Evolutionary conservation across 768 basidiomycete species (phyloP), one percentile per base, ranked within the genome.

Genomic region (Termitomyces sp.): DNA sequence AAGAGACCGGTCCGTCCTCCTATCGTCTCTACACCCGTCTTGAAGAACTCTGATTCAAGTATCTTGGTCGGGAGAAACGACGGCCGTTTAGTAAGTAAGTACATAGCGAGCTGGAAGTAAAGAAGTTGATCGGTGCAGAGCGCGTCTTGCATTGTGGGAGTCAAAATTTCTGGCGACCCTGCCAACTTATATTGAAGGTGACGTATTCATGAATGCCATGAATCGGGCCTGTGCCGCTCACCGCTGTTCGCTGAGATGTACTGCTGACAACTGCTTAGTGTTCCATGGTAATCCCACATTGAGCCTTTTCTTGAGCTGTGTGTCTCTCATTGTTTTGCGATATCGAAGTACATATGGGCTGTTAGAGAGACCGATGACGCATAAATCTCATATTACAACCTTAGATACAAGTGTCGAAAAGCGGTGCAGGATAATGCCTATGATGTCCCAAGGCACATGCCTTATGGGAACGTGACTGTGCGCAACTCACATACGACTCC

Each of bases 1-100:
- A 12, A 75, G 67, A 10, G 74, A 65, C 14, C 73, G 70, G 9
- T 72, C 74, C 5, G 74, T 74, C 5, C 51, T 51, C 36, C 74
- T 73, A 34, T 67, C 32, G 9, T 2, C 1, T 34, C 32, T 10
- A 34, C 10, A 1, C 32, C 3, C 63, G 58, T 75, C 74, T 16
- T n/a, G n/a, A n/a, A n/a, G n/a, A n/a, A n/a, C n/a, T 63, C 13
- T 56, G 55, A 41, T 62, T 69, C n/a, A n/a, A n/a, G n/a, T 26
- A 74, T 54, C 59, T 74, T 72, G 2, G 66, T 46, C 7, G 72
- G 71, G 24, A 62, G 55, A 16, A n/a, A 41, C 46, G 47, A 65
- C 39, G 53, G 63, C 63, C 31, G 37, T 37, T 12, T 16, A 10
- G 34, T n/a, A n/a, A n/a, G n/a, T n/a, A n/a, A n/a, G n/a, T n/a